Evolutionary conservation across 805 yeast genomes (phyloP), one percentile per base, ranked within the genome.

Genomic region (Millerozyma acaciae): DNA sequence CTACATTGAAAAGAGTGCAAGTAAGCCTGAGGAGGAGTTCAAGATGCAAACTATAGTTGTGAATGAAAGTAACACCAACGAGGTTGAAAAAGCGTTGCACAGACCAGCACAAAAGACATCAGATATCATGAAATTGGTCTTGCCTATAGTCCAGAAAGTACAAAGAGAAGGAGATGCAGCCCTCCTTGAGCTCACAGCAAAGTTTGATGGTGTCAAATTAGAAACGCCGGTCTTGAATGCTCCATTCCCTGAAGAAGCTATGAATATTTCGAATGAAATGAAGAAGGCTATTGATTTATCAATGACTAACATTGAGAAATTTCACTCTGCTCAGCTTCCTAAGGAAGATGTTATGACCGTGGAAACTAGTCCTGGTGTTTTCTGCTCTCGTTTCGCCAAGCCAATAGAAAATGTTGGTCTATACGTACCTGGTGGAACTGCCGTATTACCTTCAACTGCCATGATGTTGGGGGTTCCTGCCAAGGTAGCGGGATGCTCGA

Each of bases 401-500:
- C 93, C 98, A 5, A 88, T 93, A 47, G 95, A 87, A 52, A 80
- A 76, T 39, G 98, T 93, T 34, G 99, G 98, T 40, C 74, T 94
- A 39, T 93, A 93, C 55, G 85, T 93, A 39, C 99, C 99, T 34
- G 99, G 99, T 49, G 99, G 99, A 48, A 88, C 97, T 27, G 99
- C 99, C 3, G 90, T 93, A 21, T 73, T 93, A 44, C 99, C 99
- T 26, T 90, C 97, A 13, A 93, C 99, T 9, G 94, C 97, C 4
- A 74, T 93, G 62, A 93, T 93, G 97, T 74, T 93, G 48, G 97
- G 98, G 51, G 96, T 93, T 33, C 99, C 99, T 15, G 98, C 98
- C 13, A 77, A 80, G 57, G 99, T 89, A 41, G 99, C 99, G 17
- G 96, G 96, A 5, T 93, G 97, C 68, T 76, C 80, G 51, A 90